These are phyloP conservation scores for Phytophthora rubi DNA, from an alignment of 352 stramenopile species.

Conservation along the genomic window DNA sequence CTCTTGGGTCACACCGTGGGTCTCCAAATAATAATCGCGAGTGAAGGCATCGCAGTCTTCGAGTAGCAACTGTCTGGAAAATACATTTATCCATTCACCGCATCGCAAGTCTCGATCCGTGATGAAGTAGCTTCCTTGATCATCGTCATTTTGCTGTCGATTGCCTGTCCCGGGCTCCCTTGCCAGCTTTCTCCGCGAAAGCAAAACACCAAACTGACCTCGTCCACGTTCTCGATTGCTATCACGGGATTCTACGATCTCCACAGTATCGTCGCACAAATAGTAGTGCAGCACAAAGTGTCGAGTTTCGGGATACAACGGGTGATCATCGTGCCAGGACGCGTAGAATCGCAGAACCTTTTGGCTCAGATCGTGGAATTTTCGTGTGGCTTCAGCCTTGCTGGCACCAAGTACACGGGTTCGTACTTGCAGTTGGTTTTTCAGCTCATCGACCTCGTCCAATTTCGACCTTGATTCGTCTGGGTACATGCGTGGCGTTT, in stretches of 20 bases:
- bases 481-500: slow-evolving; percentile 68
- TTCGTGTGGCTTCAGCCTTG: slow-evolving; percentile 56
- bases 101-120: slow-evolving; percentile 80
- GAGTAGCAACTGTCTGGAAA: slow-evolving; percentile 87
- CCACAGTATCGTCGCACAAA: slow-evolving; percentile 91
- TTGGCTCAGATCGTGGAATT: slow-evolving; percentile 81
- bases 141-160: slow-evolving; percentile 24
- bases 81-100: slow-evolving; percentile 85
- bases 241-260: slow-evolving; percentile 84
- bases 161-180: slow-evolving; percentile 35
- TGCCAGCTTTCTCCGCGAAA: slow-evolving; percentile 77
- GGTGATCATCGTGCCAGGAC: slow-evolving; percentile 91
- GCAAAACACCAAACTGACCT: slow-evolving; percentile 80
- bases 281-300: slow-evolving; percentile 94
- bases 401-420: slow-evolving; percentile 39
- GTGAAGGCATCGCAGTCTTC: slow-evolving; percentile 93
- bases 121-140: slow-evolving; percentile 47
- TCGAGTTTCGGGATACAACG: slow-evolving; percentile 88
- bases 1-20: slow-evolving; percentile 85
- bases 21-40: slow-evolving; percentile 88
- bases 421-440: slow-evolving; percentile 40
- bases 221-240: slow-evolving; percentile 52
- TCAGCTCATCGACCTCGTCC: slow-evolving; percentile 65
- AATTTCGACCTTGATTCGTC: slow-evolving; percentile 67
- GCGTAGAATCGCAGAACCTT: slow-evolving; percentile 93